Percentiles rank a stretch among this genome's conserved stretches.
Conservation (phyloP, 805 yeast species). For the Metschnikowia cubensis region DNA sequence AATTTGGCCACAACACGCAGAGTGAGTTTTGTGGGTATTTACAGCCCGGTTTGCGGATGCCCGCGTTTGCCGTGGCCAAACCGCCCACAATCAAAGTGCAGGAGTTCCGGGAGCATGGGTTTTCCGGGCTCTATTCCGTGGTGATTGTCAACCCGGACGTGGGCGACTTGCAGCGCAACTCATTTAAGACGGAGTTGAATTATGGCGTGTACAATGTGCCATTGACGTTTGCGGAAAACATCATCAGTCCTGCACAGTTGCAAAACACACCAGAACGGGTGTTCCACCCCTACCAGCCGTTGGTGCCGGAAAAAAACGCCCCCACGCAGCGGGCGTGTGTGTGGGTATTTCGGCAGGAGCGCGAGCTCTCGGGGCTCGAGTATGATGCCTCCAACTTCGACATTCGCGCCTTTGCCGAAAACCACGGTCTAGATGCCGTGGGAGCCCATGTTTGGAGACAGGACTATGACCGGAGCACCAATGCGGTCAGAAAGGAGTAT, state of each 20-base stretch:
- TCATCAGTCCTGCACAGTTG: constrained; percentile 45
- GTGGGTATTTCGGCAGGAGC: constrained; percentile 82
- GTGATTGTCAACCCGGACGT: constrained; percentile 87
- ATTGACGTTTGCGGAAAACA: constrained; percentile 53
- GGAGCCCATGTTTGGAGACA: constrained; percentile 95
- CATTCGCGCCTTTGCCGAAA: constrained; percentile 61
- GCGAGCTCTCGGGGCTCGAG: constrained; percentile 16
- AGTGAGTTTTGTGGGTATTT: constrained; percentile 62
- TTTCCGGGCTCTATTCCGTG: constrained; percentile 61
- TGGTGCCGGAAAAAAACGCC: constrained; percentile 84
- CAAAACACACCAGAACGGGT: constrained; percentile 29
- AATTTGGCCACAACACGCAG: constrained; percentile 62
- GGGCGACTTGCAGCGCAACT: constrained; percentile 69
- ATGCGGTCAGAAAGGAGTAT: constrained; percentile 61
- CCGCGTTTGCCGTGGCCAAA: constrained; percentile 66
- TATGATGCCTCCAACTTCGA: constrained; percentile 52
- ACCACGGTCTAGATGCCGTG: constrained; percentile 60
- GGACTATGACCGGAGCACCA: constrained; percentile 72
- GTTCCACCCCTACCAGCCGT: constrained; percentile 66
- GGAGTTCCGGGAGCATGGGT: constrained; percentile 50
- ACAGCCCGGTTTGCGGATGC: constrained; percentile 72
- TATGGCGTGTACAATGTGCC: constrained; percentile 74
- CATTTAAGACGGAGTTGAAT: constrained; percentile 66
- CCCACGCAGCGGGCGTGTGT: constrained; percentile 78
- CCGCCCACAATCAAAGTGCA: constrained; percentile 78